These are phyloP conservation scores for Penicillium vulpinum DNA, from an alignment of 2,329 filamentous ascomycete genomes.

Conservation along the genomic window DNA sequence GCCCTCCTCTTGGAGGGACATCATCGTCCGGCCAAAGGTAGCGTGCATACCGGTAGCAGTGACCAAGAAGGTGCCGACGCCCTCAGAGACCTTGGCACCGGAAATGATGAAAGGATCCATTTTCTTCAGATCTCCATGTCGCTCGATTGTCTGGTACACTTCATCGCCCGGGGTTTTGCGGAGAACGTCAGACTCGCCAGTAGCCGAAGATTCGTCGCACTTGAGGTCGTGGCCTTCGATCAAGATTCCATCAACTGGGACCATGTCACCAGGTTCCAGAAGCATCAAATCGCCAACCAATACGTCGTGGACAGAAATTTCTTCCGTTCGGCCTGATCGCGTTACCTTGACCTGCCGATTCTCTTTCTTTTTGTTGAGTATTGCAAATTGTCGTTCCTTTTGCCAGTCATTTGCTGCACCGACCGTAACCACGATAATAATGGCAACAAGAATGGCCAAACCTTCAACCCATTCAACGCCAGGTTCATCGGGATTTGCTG, in stretches of 20 bases:
- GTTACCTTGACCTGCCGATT: constrained; percentile 72
- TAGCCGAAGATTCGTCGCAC: constrained; percentile 73
- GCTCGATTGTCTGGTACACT: constrained; percentile 63
- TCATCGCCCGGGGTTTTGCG: constrained; percentile 67
- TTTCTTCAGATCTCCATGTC: constrained; percentile 61
- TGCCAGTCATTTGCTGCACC: constrained; percentile 81
- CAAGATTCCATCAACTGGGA: constrained; percentile 71
- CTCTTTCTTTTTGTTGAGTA: constrained; percentile 77
- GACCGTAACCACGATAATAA: constrained; percentile 72
- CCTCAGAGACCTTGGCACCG: constrained; percentile 74
- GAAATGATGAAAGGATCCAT: constrained; percentile 80
- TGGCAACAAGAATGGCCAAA: constrained; percentile 74
- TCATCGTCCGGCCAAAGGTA: constrained; percentile 73
- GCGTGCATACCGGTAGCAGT: constrained; percentile 73
- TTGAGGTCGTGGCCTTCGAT: constrained; percentile 66
- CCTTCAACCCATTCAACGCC: constrained; percentile 80
- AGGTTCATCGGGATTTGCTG: constrained; percentile 52
- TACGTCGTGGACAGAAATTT: constrained; percentile 70
- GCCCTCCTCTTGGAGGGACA: constrained; percentile 73
- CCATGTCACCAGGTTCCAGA: constrained; percentile 70
- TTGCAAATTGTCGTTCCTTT: constrained; percentile 77
- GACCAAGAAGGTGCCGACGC: constrained; percentile 73
- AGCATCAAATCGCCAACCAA: constrained; percentile 73
- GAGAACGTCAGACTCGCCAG: constrained; percentile 72
- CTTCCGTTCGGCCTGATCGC: constrained; percentile 69